Evolutionary conservation across 345 rosid species (phyloP).

Genomic region (Pistacia vera): DNA sequence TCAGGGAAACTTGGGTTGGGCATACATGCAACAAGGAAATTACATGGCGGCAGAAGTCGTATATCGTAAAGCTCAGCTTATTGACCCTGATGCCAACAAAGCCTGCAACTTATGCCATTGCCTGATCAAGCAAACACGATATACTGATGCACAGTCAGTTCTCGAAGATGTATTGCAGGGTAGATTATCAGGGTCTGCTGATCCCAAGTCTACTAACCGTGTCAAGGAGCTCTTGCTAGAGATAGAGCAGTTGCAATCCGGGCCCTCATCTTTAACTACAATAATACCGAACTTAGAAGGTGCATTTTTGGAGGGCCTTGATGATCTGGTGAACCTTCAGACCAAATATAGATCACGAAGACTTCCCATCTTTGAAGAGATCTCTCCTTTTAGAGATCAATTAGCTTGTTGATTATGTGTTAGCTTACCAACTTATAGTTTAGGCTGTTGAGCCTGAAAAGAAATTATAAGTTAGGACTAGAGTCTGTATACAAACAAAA

Average conservation of each 20-base stretch:
- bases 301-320: conserved; percentile 61
- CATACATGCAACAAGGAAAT: conserved; percentile 82
- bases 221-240: conserved; percentile 52
- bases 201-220: conserved; percentile 51
- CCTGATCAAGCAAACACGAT: conserved; percentile 64
- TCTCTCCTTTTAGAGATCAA: conserved; percentile 80
- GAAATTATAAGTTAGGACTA: background rate
- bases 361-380: conserved; percentile 88
- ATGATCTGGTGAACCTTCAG: conserved; percentile 66
- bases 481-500: background rate
- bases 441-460: background rate
- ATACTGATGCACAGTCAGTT: conserved; percentile 49
- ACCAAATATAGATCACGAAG: conserved; percentile 66
- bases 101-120: conserved; percentile 83
- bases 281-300: conserved; percentile 39
- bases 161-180: conserved; percentile 47
- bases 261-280: background rate
- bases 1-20: conserved; percentile 97
- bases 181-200: conserved; percentile 49
- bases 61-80: conserved; percentile 71
- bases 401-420: conserved; percentile 61
- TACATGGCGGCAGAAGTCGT: conserved; percentile 72
- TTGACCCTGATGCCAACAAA: conserved; percentile 89
- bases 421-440: background rate
- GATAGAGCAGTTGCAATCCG: conserved; percentile 23